Evolutionary conservation across 495 filamentous ascomycete species (phyloP), one percentile per base, ranked within the genome.

Genomic region (Penicillium steckii): DNA sequence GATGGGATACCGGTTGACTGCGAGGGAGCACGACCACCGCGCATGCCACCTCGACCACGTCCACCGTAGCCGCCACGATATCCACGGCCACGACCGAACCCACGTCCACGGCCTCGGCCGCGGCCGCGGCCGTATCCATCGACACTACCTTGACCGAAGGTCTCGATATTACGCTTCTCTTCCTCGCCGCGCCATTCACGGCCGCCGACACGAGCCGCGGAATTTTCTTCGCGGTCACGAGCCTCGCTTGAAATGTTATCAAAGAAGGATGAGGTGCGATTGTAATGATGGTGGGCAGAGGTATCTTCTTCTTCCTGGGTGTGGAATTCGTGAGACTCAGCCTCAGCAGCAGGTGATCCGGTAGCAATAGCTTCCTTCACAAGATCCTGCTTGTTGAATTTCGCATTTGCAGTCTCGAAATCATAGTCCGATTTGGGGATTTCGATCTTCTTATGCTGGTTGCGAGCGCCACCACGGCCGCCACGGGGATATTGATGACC

Each of bases 301-400:
- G 71, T 72, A 43, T 72, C 62, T 6, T 67, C 60, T 26, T 74
- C 73, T 24, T 48, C 41, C 10, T 70, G 67, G 32, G 62, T 64
- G 5, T 74, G 51, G 25, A 63, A 64, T 3, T 63, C 46, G n/a
- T 65, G 60, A 12, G 65, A 57, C 19, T 74, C 70, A 8, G 69
- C 73, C 38, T 88, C 87, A 6, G 64, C 68, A n/a, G 85, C 56
- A 3, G 90, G 86, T 9, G 86, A 84, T 9, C 89, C 87, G 40
- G 77, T 80, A 22, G 89, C 86, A 67, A 92, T 89, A 5, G 90
- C 91, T 66, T 96, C 91, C 71, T 95, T 96, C 15, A 89, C 87
- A 26, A 97, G 70, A 61, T 96, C 91, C 59, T 96, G 86, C 72
- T 99, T 99, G 77, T 95, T 97, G 76, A 99, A 97, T 67, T 95